phyloP scores from a whole-genome alignment of 2,329 filamentous ascomycete species.

The Fusarium sp. region DNA sequence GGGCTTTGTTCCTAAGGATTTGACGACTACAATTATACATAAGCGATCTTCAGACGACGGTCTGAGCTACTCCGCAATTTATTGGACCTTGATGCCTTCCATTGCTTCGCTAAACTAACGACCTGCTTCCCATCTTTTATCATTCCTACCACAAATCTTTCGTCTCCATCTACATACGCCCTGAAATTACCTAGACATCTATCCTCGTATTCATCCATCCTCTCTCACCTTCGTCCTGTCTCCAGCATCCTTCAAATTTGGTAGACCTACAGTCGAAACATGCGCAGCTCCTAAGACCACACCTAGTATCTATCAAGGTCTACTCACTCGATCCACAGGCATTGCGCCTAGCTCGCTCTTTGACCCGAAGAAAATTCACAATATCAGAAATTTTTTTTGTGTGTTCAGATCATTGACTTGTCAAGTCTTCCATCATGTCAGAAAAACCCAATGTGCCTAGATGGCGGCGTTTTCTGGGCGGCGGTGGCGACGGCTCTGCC shows the following conservation, averaged over 20 bases:
- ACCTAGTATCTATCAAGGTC: slow-evolving; percentile 19
- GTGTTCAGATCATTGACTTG: not conserved
- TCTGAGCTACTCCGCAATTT: slow-evolving; percentile 18
- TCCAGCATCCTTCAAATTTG: not conserved
- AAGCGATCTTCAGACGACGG: slow-evolving; percentile 1
- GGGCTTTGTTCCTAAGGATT: not conserved
- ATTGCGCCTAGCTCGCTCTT: slow-evolving; percentile 3
- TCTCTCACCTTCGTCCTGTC: not conserved
- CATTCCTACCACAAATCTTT: not conserved
- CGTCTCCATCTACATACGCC: slow-evolving; percentile 2
- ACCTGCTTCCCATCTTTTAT: not conserved
- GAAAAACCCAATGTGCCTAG: slow-evolving; percentile 24
- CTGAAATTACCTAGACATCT: not conserved
- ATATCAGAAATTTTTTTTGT: not conserved
- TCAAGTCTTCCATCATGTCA: slow-evolving; percentile 25
- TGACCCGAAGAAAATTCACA: not conserved
- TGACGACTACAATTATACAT: not conserved
- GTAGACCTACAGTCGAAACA: slow-evolving; percentile 10
- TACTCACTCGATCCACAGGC: not conserved
- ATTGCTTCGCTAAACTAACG: slow-evolving; percentile 9
- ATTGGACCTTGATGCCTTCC: slow-evolving; percentile 23
- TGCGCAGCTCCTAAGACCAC: not conserved
- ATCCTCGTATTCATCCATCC: not conserved
- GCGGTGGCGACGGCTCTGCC: slow-evolving; percentile 20
- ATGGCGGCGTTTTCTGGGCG: slow-evolving; percentile 41